phyloP scores from a whole-genome alignment of 169 alveolate genomes.

The Cryptosporidium sp. region DNA sequence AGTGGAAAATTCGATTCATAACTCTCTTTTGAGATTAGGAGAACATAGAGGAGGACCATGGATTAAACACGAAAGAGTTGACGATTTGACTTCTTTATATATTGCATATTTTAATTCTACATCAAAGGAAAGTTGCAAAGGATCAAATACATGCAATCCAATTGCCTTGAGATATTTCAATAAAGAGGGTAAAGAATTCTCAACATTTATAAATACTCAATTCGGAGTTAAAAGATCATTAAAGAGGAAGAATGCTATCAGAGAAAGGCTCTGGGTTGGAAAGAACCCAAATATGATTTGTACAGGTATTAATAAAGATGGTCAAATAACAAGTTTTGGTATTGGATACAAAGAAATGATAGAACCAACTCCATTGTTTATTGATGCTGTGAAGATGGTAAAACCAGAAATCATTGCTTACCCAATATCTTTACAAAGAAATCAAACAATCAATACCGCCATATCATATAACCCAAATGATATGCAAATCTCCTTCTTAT shows the following conservation, averaged over 20 bases:
- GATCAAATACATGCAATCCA: slow-evolving; percentile 60
- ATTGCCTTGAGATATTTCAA: slow-evolving; percentile 55
- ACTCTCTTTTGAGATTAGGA: slow-evolving; percentile 38
- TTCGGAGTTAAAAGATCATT: slow-evolving; percentile 45
- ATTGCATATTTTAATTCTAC: slow-evolving; percentile 50
- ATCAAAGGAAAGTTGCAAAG: slow-evolving; percentile 40
- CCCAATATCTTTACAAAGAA: slow-evolving; percentile 46
- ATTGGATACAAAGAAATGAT: slow-evolving; percentile 55
- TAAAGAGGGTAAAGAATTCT: slow-evolving; percentile 51
- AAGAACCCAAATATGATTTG: slow-evolving; percentile 37
- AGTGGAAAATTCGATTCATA: slow-evolving; percentile 41
- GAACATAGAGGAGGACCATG: slow-evolving; percentile 57
- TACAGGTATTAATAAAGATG: slow-evolving; percentile 57
- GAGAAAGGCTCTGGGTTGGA: slow-evolving; percentile 73
- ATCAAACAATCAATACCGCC: slow-evolving; percentile 72
- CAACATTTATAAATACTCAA: slow-evolving; percentile 50
- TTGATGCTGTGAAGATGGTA: slow-evolving; percentile 71
- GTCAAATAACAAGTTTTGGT: slow-evolving; percentile 58
- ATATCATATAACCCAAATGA: slow-evolving; percentile 63
- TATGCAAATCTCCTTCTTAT: slow-evolving; percentile 46
- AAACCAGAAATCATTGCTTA: slow-evolving; percentile 65
- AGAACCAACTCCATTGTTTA: slow-evolving; percentile 58
- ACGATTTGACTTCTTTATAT: slow-evolving; percentile 31
- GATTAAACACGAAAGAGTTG: slow-evolving; percentile 51
- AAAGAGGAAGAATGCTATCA: slow-evolving; percentile 38